These are phyloP conservation scores for Leccinellum albellum DNA, from an alignment of 768 basidiomycete species.

Conservation along the genomic window DNA sequence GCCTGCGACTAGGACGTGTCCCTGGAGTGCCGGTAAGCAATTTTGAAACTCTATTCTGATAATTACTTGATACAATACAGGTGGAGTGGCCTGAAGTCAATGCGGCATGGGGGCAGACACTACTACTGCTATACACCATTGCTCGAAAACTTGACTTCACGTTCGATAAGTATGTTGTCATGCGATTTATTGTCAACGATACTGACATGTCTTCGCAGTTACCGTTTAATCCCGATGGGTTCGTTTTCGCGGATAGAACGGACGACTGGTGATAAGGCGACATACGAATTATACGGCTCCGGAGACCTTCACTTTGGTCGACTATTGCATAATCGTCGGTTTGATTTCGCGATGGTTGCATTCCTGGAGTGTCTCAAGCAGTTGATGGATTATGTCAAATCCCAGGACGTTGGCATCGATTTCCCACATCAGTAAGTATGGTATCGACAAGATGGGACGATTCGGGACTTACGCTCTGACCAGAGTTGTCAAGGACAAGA, in stretches of 20 bases:
- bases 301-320: slow-evolving; percentile 88
- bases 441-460: neutral
- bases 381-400: slow-evolving; percentile 79
- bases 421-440: slow-evolving; percentile 81
- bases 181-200: neutral
- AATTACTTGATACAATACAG: slow-evolving; percentile 34
- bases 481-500: slow-evolving; percentile 91
- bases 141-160: slow-evolving; percentile 87
- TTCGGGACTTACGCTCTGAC: neutral
- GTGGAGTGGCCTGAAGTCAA: slow-evolving; percentile 99
- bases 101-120: slow-evolving; percentile 95
- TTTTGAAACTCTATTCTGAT: neutral
- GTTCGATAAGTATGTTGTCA: slow-evolving; percentile 68
- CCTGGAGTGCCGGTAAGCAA: slow-evolving; percentile 70
- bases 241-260: slow-evolving; percentile 92
- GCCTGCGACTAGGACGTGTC: slow-evolving; percentile 84
- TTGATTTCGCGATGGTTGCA: slow-evolving; percentile 94
- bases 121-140: slow-evolving; percentile 87
- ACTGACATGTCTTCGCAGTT: slow-evolving; percentile 45
- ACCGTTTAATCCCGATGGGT: slow-evolving; percentile 89
- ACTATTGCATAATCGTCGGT: slow-evolving; percentile 89
- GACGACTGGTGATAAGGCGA: slow-evolving; percentile 73
- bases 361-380: slow-evolving; percentile 94
- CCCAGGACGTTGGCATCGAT: slow-evolving; percentile 67
- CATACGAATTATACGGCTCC: slow-evolving; percentile 91